A percentile compares a stretch with the other conserved stretches of the same genome.
phyloP scores from a whole-genome alignment of 2,329 filamentous ascomycete species.

The Ophioceras dolichostomum region DNA sequence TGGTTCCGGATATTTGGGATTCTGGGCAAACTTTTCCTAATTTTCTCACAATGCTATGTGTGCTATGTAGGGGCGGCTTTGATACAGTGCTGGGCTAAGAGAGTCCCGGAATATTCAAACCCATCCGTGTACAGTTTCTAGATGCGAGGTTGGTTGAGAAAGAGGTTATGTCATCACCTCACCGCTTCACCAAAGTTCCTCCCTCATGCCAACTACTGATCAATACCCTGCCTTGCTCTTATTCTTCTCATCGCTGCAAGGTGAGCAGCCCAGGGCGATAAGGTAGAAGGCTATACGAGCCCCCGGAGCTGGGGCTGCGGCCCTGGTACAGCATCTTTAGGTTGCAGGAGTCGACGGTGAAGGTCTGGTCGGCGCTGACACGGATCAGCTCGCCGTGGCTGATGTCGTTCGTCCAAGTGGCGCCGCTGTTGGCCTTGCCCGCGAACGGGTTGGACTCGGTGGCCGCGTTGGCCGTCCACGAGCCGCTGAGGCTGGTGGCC shows the following conservation, averaged over 20 bases:
- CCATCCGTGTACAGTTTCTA: too few species aligned
- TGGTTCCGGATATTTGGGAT: too few species aligned
- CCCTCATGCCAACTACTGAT: too few species aligned
- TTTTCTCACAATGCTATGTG: too few species aligned
- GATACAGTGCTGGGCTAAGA: too few species aligned
- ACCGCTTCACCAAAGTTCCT: too few species aligned
- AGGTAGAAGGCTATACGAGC: constrained; percentile 37
- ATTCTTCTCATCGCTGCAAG: constrained; percentile 19
- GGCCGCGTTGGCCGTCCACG: constrained; percentile 45
- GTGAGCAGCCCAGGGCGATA: constrained; percentile 45
- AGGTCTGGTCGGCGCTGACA: constrained; percentile 44
- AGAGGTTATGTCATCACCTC: too few species aligned
- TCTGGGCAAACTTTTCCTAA: too few species aligned
- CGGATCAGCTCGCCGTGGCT: constrained; percentile 52
- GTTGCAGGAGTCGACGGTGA: constrained; percentile 51
- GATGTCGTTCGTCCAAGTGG: constrained; percentile 55
- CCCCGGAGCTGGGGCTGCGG: constrained; percentile 23
- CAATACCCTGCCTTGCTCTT: too few species aligned
- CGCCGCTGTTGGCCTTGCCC: constrained; percentile 53
- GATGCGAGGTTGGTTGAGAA: too few species aligned
- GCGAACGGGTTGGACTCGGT: constrained; percentile 48
- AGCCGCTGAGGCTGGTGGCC: constrained; percentile 39
- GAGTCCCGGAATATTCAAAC: too few species aligned
- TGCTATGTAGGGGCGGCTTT: too few species aligned
- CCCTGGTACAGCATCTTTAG: constrained; percentile 55